Conservation (phyloP, 2,329 filamentous ascomycete genomes). For the Annulohypoxylon truncatum region DNA sequence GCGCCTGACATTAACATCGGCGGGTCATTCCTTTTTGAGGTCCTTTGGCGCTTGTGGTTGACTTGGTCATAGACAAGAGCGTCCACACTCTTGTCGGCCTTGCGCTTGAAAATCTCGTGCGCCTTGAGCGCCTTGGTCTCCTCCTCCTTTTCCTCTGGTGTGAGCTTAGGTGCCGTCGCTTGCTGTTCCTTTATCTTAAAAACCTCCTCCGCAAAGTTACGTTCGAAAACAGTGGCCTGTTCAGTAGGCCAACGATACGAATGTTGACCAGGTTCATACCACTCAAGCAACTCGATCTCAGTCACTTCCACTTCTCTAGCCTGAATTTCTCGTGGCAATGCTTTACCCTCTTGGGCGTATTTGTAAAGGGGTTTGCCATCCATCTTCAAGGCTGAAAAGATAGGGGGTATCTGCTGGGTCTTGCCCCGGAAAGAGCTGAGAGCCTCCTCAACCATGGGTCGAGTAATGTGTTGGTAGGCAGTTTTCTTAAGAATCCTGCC, state of each 20-base stretch:
- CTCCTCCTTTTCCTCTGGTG: slow-evolving; percentile 65
- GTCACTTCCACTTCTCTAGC: slow-evolving; percentile 81
- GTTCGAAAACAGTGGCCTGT: slow-evolving; percentile 81
- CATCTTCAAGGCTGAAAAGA: slow-evolving; percentile 93
- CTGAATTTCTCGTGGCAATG: slow-evolving; percentile 86
- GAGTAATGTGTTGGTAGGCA: slow-evolving; percentile 83
- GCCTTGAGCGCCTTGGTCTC: slow-evolving; percentile 66
- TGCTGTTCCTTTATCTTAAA: slow-evolving; percentile 71
- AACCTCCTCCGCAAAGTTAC: slow-evolving; percentile 78
- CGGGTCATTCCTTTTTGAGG: slow-evolving; percentile 46
- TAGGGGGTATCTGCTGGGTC: slow-evolving; percentile 88
- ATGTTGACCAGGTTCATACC: slow-evolving; percentile 84
- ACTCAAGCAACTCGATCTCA: slow-evolving; percentile 85
- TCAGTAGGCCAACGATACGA: slow-evolving; percentile 81
- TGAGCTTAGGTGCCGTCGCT: slow-evolving; percentile 61
- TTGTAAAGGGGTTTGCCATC: slow-evolving; percentile 96
- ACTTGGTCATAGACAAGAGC: slow-evolving; percentile 65
- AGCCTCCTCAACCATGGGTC: slow-evolving; percentile 79
- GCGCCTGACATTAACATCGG: slow-evolving; percentile 68
- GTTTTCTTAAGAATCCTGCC: slow-evolving; percentile 84
- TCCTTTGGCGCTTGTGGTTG: slow-evolving; percentile 54
- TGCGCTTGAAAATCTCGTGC: slow-evolving; percentile 68
- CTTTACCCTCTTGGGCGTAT: slow-evolving; percentile 90
- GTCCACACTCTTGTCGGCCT: slow-evolving; percentile 69
- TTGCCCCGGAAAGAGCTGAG: slow-evolving; percentile 81